Evolutionary conservation across 176 grass and related monocot genomes (phyloP), one percentile per base, ranked within the genome.

Genomic region (Lolium multiflorum): DNA sequence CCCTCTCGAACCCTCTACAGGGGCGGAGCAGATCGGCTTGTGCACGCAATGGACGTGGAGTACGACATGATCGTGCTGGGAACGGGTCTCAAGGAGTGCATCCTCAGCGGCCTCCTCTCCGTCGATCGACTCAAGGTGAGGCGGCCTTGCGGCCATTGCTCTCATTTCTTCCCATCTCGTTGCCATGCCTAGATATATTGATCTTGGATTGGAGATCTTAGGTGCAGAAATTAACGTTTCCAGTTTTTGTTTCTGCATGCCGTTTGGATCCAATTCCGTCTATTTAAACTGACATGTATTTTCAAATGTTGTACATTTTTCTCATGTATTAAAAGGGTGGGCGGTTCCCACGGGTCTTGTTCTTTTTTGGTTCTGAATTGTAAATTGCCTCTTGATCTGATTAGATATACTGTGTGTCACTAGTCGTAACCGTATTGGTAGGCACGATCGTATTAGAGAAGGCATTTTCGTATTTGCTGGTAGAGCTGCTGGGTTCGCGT

Each of bases 41-140:
- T 44, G 70, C 70, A 20, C 71, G 87, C 83, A 15, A 98, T 98
- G 96, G 93, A 98, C 83, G 96, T 91, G 63, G 91, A 98, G 85
- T 98, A 98, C 69, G 96, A 98, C 76, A 93, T 98, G 56, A 92
- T 98, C 57, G 96, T 98, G 59, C 71, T 98, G 43, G 96, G 96
- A 48, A 98, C 91, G 47, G 93, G 96, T 31, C 96, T 98, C 69
- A 95, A 98, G 88, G 96, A 98, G 71, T 98, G 96, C 91, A 98
- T 98, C 88, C 88, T 98, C 74, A 98, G 93, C 56, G 96, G 96
- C 62, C 96, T 98, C 81, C 96, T 98, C 81, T 94, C 96, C 51
- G 96, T 98, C 82, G 91, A 98, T 65, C 82, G 95, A 85, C 91
- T 98, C 88, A 98, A 95, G 95, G 95, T 98, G 12, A 50, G 44